A percentile compares a stretch with the other conserved stretches of the same genome.
phyloP scores from a whole-genome alignment of 2,329 filamentous ascomycete genomes.

The Aspergillus sp. region DNA sequence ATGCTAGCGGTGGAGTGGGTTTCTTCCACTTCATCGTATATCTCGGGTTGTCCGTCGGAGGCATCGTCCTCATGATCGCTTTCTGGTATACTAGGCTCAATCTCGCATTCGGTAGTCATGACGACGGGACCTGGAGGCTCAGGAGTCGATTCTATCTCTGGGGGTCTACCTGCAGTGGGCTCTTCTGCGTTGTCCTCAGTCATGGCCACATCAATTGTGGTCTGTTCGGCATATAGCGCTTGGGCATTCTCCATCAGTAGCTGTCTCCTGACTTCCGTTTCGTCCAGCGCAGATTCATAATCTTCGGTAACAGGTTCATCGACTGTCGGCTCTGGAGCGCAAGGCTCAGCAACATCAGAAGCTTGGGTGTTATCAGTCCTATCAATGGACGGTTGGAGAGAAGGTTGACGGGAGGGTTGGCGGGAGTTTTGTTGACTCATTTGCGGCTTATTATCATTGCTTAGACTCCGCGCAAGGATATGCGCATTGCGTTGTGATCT shows the following conservation, averaged over 20 bases:
- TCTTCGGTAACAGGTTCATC: neutral
- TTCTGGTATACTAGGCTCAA: neutral
- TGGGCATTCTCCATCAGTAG: neutral
- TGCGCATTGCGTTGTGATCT: neutral
- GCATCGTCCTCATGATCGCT: neutral
- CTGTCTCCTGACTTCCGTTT: neutral
- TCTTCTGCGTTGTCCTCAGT: neutral
- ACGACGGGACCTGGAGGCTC: neutral
- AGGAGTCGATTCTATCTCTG: constrained; percentile 1
- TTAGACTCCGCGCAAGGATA: neutral
- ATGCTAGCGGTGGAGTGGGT: constrained; percentile 31
- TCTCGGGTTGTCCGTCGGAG: constrained; percentile 34
- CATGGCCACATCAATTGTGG: neutral
- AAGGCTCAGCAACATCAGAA: neutral
- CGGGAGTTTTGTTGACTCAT: neutral
- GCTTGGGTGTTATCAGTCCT: neutral
- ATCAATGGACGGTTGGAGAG: neutral
- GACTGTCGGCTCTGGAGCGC: neutral
- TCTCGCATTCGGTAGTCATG: neutral
- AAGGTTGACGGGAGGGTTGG: neutral
- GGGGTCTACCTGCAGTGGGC: neutral
- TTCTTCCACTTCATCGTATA: constrained; percentile 11
- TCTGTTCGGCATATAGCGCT: neutral
- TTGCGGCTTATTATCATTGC: neutral
- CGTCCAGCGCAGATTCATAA: neutral